Conservation (phyloP, 441 rosid species). For the Pelargonium myrrhifolium region DNA sequence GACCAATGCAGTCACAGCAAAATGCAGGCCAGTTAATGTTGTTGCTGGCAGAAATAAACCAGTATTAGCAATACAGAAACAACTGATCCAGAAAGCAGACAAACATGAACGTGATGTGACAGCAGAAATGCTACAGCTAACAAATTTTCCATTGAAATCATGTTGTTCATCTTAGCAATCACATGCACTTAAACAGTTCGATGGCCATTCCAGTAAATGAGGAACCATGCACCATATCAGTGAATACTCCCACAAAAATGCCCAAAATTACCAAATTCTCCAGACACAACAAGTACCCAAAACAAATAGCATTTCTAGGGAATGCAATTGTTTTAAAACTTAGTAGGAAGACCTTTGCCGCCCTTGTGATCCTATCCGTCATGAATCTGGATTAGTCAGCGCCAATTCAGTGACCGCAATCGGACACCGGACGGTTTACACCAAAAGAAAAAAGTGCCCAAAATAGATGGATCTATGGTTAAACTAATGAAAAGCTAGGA, state of each 20-base stretch:
- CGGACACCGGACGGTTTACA: no score
- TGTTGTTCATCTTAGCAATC: background rate
- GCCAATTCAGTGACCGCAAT: no score
- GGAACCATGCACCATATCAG: background rate
- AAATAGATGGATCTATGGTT: background rate
- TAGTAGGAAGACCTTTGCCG: no score
- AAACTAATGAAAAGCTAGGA: background rate
- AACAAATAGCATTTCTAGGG: background rate
- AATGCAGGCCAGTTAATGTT: conserved; percentile 26
- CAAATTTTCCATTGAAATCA: background rate
- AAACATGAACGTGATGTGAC: no score
- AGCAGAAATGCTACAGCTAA: background rate
- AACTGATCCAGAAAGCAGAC: background rate
- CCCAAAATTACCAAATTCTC: background rate
- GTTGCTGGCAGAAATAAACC: conserved; percentile 21
- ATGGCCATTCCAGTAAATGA: background rate
- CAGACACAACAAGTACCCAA: background rate
- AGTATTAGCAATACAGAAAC: background rate
- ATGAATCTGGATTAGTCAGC: no score
- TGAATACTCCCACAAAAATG: background rate
- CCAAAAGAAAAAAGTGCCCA: background rate
- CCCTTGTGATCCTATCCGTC: no score
- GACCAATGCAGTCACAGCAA: conserved; percentile 26
- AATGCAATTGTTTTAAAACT: no score
- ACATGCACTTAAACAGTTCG: no score